A percentile compares a stretch with the other conserved stretches of the same genome.
Evolutionary conservation across 2,329 filamentous ascomycete species (phyloP).

Genomic region (Colletotrichum noveboracense): DNA sequence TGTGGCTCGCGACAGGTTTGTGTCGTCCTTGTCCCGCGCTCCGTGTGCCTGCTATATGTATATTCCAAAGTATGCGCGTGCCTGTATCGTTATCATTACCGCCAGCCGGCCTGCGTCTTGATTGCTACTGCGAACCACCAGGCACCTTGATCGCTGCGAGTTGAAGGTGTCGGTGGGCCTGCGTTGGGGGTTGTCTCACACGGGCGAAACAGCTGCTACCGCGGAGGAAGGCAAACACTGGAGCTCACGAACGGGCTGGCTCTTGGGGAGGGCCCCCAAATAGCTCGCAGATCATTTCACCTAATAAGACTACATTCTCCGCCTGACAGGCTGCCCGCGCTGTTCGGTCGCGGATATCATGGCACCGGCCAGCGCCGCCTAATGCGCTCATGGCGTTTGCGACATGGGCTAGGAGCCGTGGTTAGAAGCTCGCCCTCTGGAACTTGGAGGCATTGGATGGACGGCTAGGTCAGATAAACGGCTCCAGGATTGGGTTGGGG

Average conservation of each 20-base stretch:
- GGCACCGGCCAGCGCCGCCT: not conserved
- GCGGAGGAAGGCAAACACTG: not conserved
- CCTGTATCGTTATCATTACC: not conserved
- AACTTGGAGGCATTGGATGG: not conserved
- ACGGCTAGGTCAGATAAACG: not conserved
- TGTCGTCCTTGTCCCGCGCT: not conserved
- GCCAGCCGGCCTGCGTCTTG: not conserved
- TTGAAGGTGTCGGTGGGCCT: not conserved
- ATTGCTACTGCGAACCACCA: not conserved
- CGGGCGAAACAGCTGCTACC: not conserved
- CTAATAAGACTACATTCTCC: constrained; percentile 21
- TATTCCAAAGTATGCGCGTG: not conserved
- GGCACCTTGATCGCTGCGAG: not conserved
- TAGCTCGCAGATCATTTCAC: constrained; percentile 9
- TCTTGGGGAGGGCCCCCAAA: not conserved
- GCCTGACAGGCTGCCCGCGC: constrained; percentile 12
- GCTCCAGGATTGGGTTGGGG: not conserved
- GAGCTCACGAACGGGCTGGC: constrained; percentile 3
- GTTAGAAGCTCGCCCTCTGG: not conserved
- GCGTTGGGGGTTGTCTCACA: not conserved
- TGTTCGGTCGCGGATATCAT: constrained; percentile 10
- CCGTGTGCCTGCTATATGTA: not conserved
- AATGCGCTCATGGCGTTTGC: constrained; percentile 2
- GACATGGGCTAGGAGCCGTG: not conserved
- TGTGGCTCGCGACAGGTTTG: not conserved